These are phyloP conservation scores for Hypoxylon rubiginosum DNA, from an alignment of 2,329 filamentous ascomycete genomes.

Conservation along the genomic window DNA sequence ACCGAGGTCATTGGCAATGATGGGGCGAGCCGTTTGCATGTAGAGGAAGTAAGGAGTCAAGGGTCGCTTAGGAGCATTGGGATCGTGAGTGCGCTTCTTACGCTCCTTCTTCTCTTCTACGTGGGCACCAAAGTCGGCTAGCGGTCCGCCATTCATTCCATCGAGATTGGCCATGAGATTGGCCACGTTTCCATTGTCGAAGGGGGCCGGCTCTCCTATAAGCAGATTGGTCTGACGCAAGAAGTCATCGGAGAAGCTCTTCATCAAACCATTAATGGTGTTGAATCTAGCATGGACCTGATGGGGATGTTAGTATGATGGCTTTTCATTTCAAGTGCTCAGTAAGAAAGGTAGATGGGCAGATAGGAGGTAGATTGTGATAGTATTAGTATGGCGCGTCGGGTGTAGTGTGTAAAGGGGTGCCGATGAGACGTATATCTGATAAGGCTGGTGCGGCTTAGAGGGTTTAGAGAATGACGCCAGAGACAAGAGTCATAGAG, in stretches of 20 bases:
- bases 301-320: constrained; percentile 53
- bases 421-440: constrained; percentile 3
- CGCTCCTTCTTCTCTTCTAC: constrained; percentile 85
- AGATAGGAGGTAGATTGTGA: neutral
- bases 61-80: constrained; percentile 94
- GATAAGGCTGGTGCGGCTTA: neutral
- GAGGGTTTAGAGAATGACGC: neutral
- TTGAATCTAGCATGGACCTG: constrained; percentile 84
- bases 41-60: constrained; percentile 96
- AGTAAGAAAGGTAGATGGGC: neutral
- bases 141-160: constrained; percentile 59
- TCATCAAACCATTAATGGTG: constrained; percentile 83
- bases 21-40: constrained; percentile 87
- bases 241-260: constrained; percentile 85
- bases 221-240: constrained; percentile 89
- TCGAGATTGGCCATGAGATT: constrained; percentile 66
- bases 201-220: constrained; percentile 72
- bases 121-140: constrained; percentile 62
- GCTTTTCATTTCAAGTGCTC: neutral
- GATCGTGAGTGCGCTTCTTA: constrained; percentile 88
- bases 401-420: constrained; percentile 9
- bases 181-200: constrained; percentile 58
- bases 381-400: neutral
- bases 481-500: neutral
- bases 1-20: constrained; percentile 84